Evolutionary conservation across 345 rosid species (phyloP).

Genomic region (Salix koriyanagi): DNA sequence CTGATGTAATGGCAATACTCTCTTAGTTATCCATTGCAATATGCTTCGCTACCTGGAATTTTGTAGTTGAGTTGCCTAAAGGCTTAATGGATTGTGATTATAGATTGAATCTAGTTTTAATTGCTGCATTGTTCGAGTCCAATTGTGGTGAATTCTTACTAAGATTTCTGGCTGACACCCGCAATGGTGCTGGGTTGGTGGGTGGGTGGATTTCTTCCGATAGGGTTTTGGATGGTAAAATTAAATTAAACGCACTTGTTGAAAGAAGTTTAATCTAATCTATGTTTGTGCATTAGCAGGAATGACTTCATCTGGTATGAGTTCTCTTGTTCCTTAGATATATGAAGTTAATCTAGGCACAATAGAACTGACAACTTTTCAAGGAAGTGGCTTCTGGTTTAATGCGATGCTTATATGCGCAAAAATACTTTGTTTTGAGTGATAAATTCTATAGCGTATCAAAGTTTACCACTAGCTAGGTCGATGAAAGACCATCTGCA

Average conservation of each 20-base stretch:
- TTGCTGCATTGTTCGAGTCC: not conserved
- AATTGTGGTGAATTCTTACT: not conserved
- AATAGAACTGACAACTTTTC: not conserved
- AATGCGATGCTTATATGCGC: not conserved
- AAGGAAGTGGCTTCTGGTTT: not conserved
- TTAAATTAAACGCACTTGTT: not conserved
- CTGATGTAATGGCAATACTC: conserved; percentile 92
- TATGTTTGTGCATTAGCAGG: not conserved
- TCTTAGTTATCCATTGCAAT: conserved; percentile 40
- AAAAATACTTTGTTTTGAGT: not conserved
- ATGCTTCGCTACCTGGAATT: conserved; percentile 15
- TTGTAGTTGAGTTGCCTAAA: conserved; percentile 20
- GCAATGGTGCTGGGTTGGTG: not conserved
- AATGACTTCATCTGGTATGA: not conserved
- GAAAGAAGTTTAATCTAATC: not conserved
- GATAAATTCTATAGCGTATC: not conserved
- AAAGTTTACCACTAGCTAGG: not conserved
- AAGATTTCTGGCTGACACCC: not conserved
- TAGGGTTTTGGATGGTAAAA: not conserved
- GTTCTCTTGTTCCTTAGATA: not conserved
- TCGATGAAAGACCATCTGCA: not conserved
- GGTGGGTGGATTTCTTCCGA: not conserved
- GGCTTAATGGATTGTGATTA: conserved; percentile 20
- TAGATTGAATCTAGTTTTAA: conserved; percentile 9
- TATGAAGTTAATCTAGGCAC: not conserved